phyloP scores from a whole-genome alignment of 2,329 filamentous ascomycete species.

The Diaporthe vaccinii region DNA sequence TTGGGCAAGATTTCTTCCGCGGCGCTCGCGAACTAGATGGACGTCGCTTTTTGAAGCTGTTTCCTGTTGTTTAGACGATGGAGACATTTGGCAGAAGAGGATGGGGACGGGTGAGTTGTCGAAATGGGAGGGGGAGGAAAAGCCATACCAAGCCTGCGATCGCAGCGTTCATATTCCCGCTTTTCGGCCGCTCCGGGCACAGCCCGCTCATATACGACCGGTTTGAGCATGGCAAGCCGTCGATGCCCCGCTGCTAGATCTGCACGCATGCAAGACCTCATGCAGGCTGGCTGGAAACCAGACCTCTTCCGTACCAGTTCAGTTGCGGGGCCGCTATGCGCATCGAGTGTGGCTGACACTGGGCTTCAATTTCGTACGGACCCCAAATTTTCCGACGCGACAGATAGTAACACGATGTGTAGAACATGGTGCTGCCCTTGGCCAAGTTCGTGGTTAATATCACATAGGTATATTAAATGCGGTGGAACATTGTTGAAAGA shows the following conservation, averaged over 20 bases:
- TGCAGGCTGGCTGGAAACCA: constrained; percentile 17
- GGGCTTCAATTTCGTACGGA: background rate
- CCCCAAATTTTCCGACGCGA: background rate
- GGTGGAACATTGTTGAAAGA: background rate
- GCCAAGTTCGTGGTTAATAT: background rate
- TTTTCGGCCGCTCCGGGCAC: background rate
- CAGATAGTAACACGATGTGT: background rate
- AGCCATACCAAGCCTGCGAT: constrained; percentile 17
- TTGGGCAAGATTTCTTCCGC: background rate
- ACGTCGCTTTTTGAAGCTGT: background rate
- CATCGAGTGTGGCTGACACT: background rate
- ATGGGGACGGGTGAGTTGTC: background rate
- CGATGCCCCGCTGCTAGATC: background rate
- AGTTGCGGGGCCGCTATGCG: constrained; percentile 19
- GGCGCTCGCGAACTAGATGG: background rate
- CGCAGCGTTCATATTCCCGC: background rate
- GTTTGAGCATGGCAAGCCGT: background rate
- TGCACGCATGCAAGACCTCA: constrained; percentile 15
- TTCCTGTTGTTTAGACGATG: background rate
- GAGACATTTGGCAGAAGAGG: background rate
- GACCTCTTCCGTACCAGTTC: background rate
- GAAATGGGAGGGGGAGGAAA: background rate
- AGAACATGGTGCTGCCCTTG: background rate
- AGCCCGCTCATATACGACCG: background rate
- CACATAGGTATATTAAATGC: background rate